Percentiles rank a stretch among this genome's conserved stretches.
phyloP scores from a whole-genome alignment of 1,284 basidiomycete genomes.

The Papiliotrema laurentii region DNA sequence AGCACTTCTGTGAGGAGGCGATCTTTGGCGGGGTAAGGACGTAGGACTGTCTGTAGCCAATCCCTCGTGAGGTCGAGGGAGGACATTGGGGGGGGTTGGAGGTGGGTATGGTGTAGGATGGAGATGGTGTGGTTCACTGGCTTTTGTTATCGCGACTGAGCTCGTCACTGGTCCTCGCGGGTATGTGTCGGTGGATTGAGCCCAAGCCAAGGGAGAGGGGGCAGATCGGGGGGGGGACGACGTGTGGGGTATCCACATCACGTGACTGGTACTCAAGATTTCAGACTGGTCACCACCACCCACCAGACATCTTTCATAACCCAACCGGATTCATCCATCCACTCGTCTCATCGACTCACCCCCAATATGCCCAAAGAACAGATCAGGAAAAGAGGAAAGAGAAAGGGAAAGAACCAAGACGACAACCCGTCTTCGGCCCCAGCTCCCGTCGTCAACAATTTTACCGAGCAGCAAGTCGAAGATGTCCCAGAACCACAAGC shows the following conservation, averaged over 20 bases:
- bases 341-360: background rate
- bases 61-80: constrained; percentile 50
- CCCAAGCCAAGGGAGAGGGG: no score
- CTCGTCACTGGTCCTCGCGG: background rate
- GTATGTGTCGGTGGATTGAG: background rate
- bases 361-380: constrained; percentile 46
- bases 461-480: constrained; percentile 5
- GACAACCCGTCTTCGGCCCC: constrained; percentile 10
- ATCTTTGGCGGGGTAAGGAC: constrained; percentile 60
- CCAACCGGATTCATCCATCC: background rate
- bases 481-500: constrained; percentile 5
- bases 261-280: background rate
- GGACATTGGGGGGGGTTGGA: constrained; percentile 21
- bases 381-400: constrained; percentile 45
- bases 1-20: constrained; percentile 64
- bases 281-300: background rate
- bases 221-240: no score
- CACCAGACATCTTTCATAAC: background rate
- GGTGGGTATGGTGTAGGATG: no score
- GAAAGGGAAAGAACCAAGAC: constrained; percentile 40
- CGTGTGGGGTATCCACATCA: background rate
- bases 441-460: background rate
- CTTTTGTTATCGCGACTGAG: no score
- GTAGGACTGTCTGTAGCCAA: constrained; percentile 70
- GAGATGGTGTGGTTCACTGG: no score